These are phyloP conservation scores for Dictyostelium firmibasis DNA, from an alignment of 78 protist species.

Conservation along the genomic window DNA sequence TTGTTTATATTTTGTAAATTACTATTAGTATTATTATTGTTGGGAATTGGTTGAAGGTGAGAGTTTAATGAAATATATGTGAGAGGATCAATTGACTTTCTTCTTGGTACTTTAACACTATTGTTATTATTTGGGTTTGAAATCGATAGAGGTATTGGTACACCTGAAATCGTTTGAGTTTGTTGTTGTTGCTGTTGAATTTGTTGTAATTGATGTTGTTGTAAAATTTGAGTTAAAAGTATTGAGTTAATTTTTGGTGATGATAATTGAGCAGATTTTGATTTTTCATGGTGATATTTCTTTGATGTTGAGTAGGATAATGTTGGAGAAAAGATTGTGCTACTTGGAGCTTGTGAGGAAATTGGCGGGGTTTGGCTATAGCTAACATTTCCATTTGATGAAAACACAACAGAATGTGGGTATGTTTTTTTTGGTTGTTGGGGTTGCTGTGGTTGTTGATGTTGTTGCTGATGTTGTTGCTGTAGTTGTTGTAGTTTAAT, in stretches of 20 bases:
- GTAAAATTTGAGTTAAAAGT: conserved; percentile 2
- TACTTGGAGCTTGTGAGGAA: neutral
- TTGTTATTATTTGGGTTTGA: neutral
- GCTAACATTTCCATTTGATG: neutral
- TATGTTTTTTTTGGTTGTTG: neutral
- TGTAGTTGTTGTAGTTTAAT: neutral
- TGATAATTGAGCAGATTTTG: neutral
- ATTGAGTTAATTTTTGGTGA: neutral
- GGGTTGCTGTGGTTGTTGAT: neutral
- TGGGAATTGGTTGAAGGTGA: neutral
- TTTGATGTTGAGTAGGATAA: neutral
- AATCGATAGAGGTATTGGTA: neutral
- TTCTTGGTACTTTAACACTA: conserved; percentile 1
- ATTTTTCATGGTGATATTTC: conserved; percentile 13
- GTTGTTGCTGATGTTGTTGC: neutral
- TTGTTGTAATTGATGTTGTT: conserved; percentile 28
- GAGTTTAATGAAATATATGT: neutral
- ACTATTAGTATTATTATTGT: neutral
- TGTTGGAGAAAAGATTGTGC: neutral
- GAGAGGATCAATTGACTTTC: conserved; percentile 64
- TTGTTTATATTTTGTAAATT: neutral
- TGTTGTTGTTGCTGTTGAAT: neutral
- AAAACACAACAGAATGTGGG: neutral
- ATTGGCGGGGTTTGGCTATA: neutral
- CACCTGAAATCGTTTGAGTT: neutral